A percentile compares a stretch with the other conserved stretches of the same genome.
These are phyloP conservation scores for Pestalotiopsis sp. DNA, from an alignment of 2,329 filamentous ascomycete genomes.

Conservation along the genomic window DNA sequence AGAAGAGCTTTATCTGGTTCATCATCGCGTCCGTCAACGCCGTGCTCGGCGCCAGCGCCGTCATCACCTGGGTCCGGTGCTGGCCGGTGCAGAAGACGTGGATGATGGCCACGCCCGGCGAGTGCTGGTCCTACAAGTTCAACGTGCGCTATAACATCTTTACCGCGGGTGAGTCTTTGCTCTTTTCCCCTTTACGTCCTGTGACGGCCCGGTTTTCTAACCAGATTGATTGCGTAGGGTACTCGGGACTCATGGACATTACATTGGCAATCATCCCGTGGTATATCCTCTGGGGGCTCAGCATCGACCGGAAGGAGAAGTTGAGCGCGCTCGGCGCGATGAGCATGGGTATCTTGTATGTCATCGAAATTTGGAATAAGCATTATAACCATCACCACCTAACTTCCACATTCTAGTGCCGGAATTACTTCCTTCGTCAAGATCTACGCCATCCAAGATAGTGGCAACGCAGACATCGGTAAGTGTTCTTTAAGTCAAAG, in stretches of 20 bases:
- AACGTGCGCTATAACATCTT: constrained; percentile 34
- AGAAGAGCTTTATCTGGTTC: constrained; percentile 31
- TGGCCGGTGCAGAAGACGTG: constrained; percentile 31
- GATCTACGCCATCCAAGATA: constrained; percentile 24
- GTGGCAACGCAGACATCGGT: constrained; percentile 15
- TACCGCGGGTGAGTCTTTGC: constrained; percentile 23
- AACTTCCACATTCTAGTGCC: constrained; percentile 23
- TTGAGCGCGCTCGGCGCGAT: constrained; percentile 41
- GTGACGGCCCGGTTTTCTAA: constrained; percentile 9
- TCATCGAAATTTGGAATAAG: not conserved
- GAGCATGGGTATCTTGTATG: constrained; percentile 45
- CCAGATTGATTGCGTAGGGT: constrained; percentile 12
- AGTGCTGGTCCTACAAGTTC: constrained; percentile 31
- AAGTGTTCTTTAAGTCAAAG: not conserved
- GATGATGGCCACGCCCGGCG: constrained; percentile 23
- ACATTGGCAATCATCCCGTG: constrained; percentile 41
- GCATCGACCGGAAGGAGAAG: constrained; percentile 42
- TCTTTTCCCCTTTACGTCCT: not conserved
- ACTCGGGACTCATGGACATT: constrained; percentile 40
- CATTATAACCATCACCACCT: not conserved
- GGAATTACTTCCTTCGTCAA: constrained; percentile 33
- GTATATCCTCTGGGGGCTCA: constrained; percentile 40
- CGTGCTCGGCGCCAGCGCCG: constrained; percentile 24
- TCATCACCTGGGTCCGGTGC: constrained; percentile 33
- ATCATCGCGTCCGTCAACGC: constrained; percentile 35